Base-by-base conservation (phyloP, 2,329 filamentous ascomycete genomes). In the Rasamsonia emersonii region DNA sequence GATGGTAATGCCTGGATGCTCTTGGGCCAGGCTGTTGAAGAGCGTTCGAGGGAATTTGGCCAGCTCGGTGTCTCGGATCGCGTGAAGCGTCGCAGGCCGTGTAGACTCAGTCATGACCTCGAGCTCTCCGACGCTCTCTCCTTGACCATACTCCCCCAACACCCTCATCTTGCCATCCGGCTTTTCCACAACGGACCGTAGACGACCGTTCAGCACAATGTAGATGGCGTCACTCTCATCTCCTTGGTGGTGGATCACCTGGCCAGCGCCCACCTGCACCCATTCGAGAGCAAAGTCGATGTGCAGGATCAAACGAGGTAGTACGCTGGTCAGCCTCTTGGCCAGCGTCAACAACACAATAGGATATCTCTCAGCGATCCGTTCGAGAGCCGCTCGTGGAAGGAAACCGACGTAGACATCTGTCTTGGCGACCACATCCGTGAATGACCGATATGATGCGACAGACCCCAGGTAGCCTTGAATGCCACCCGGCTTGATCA, bases 141-240 rank as follows among this genome's bases (percentile, higher is more conserved):
- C 93, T 59, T 98, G 91, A 3, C 91, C 91, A 50, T 82, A 96
- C 56, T 98, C 93, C 9, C 86, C 89, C 30, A 86, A 75, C 9
- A 93, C 86, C 27, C 79, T 82, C 63, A 94, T 81, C 3, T 81
- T 82, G 1, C 86, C 86, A 41, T 84, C 81, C 28, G 82, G 77
- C 9, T 77, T 77, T 46, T 95, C 88, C 38, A 86, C 73, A 1
- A 98, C 82, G 0, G 89, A 74, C 34, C 93, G 75, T 11, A 98
- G 62, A 10, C 91, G 82, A 7, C 91, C 91, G 46, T 98, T 98
- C 10, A 98, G 71, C 2, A 98, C 91, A 39, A 98, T 88, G 49
- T 96, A 98, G 24, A 98, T 98, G 1, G 93, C 89, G 57, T 98
- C 91, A 49, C 91, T 98, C 44, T 96, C 91, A 44, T 98, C 88